These are phyloP conservation scores for Penicillium nordicum DNA, from an alignment of 2,329 filamentous ascomycete genomes.

Conservation along the genomic window DNA sequence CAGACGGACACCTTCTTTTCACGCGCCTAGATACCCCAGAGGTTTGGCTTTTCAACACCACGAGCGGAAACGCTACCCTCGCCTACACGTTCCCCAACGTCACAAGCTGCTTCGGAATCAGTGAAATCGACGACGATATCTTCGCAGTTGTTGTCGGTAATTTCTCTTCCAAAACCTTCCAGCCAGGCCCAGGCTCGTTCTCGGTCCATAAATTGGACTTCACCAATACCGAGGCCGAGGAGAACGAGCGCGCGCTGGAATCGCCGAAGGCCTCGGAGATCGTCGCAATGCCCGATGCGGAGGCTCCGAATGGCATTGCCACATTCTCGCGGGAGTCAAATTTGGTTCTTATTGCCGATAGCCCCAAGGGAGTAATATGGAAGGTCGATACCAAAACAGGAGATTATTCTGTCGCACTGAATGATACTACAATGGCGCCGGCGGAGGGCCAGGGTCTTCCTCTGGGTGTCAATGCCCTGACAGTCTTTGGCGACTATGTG, in stretches of 20 bases:
- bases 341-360: conserved; percentile 22
- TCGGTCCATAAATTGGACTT: conserved; percentile 20
- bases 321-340: conserved; percentile 16
- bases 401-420: conserved; percentile 18
- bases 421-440: conserved; percentile 22
- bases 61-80: conserved; percentile 19
- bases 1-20: conserved; percentile 20
- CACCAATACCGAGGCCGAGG: neutral
- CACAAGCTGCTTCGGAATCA: conserved; percentile 24
- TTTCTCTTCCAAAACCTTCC: conserved; percentile 19
- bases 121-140: conserved; percentile 23
- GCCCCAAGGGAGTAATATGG: conserved; percentile 21
- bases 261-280: conserved; percentile 12
- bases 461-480: conserved; percentile 21
- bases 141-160: conserved; percentile 24
- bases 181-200: conserved; percentile 18
- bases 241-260: neutral
- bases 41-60: conserved; percentile 19
- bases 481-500: conserved; percentile 16
- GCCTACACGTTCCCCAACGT: conserved; percentile 19
- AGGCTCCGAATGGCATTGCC: conserved; percentile 21
- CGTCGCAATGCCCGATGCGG: conserved; percentile 17
- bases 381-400: conserved; percentile 18
- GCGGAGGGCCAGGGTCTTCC: conserved; percentile 19
- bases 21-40: conserved; percentile 23